phyloP scores from a whole-genome alignment of 2,329 filamentous ascomycete species.

The Geoglossum cookeanum region DNA sequence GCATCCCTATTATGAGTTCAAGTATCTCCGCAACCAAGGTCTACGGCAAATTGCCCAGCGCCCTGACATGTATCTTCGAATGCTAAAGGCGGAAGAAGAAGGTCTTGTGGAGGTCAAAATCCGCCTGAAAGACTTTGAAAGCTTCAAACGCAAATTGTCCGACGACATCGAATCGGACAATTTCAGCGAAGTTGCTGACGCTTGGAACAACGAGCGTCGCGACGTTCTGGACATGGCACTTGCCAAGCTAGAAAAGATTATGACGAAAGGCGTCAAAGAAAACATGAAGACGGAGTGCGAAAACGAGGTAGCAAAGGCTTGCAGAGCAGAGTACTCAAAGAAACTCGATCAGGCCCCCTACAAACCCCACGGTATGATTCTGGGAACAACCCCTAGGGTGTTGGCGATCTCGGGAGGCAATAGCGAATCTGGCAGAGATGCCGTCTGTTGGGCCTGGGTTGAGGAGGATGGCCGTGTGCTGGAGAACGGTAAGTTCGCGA shows the following conservation, averaged over 20 bases:
- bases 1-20: slow-evolving; percentile 93
- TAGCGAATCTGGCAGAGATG: slow-evolving; percentile 53
- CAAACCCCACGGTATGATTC: slow-evolving; percentile 79
- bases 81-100: slow-evolving; percentile 93
- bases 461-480: slow-evolving; percentile 80
- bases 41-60: slow-evolving; percentile 62
- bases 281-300: slow-evolving; percentile 86
- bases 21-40: slow-evolving; percentile 82
- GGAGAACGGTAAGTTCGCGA: slow-evolving; percentile 73
- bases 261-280: slow-evolving; percentile 86
- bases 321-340: slow-evolving; percentile 73
- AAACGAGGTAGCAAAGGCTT: slow-evolving; percentile 71
- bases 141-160: slow-evolving; percentile 60
- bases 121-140: slow-evolving; percentile 52
- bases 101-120: slow-evolving; percentile 76
- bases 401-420: slow-evolving; percentile 74
- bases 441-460: slow-evolving; percentile 78
- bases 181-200: slow-evolving; percentile 82
- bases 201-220: slow-evolving; percentile 77
- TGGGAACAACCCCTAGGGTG: slow-evolving; percentile 75
- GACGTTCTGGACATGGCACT: slow-evolving; percentile 72
- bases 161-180: slow-evolving; percentile 84
- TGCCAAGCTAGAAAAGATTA: slow-evolving; percentile 60
- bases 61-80: slow-evolving; percentile 83
- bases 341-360: slow-evolving; percentile 90